Evolutionary conservation across 805 yeast genomes (phyloP).

Genomic region (Myxozyma monticola): DNA sequence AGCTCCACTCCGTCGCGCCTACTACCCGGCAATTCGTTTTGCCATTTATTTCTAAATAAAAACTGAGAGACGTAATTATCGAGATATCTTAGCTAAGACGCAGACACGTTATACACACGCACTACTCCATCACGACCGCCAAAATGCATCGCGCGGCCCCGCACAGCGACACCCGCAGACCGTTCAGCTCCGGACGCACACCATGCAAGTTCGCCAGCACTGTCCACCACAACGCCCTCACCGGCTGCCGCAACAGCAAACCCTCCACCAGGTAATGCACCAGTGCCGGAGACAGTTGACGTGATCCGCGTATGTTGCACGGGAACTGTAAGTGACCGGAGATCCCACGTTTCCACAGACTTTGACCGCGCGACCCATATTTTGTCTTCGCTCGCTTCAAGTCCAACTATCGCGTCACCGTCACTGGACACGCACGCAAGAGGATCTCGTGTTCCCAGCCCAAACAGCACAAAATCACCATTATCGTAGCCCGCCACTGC

Average conservation of each 20-base stretch:
- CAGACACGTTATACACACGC: background rate
- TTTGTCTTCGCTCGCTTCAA: background rate
- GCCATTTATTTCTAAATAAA: too few species aligned
- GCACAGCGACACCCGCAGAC: background rate
- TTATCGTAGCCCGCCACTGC: slow-evolving; percentile 42
- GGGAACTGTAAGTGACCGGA: slow-evolving; percentile 9
- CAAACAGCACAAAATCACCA: slow-evolving; percentile 31
- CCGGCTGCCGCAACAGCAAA: slow-evolving; percentile 1
- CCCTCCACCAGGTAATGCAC: background rate
- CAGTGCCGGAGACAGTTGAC: background rate
- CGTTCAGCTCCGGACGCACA: background rate
- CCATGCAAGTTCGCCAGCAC: background rate
- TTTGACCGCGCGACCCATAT: slow-evolving; percentile 12
- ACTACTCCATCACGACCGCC: background rate
- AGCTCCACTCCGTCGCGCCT: too few species aligned
- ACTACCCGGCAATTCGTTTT: too few species aligned
- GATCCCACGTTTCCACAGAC: slow-evolving; percentile 20
- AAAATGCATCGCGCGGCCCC: background rate
- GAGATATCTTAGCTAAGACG: too few species aligned
- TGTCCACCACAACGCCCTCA: background rate
- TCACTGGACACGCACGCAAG: background rate
- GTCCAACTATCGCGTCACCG: slow-evolving; percentile 2
- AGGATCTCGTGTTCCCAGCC: slow-evolving; percentile 11
- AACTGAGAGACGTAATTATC: too few species aligned
- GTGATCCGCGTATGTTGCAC: slow-evolving; percentile 2